Base-by-base conservation (phyloP, 2,329 filamentous ascomycete genomes). In the Colletotrichum endophyticum region DNA sequence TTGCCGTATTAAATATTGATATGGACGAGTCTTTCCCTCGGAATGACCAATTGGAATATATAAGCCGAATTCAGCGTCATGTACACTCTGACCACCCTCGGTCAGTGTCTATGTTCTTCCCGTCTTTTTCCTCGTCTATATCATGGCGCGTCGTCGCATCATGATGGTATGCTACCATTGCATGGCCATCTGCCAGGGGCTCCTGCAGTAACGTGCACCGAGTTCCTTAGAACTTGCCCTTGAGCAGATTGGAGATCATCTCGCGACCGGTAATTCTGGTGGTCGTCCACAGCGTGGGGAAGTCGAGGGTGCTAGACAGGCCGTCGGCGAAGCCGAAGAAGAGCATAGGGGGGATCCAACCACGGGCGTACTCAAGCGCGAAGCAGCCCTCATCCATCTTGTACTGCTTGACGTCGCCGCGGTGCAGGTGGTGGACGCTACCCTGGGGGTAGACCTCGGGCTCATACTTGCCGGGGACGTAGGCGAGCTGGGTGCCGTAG, bases 271-370 rank as follows among this genome's bases (percentile, higher is more conserved):
- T 98, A 76, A 96, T 89, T 78, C 87, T 88, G 39, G 91, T 91
- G n/a, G 94, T 98, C 81, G 91, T 90, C 94, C 94, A 97, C 81
- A 98, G 85, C 3, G 95, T 98, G n/a, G 91, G 92, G 83, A 98
- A 91, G 85, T 98, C 96, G 79, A 98, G 88, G 6, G 95, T 98
- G 85, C 93, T 96, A 71, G 89, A 92, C 75, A 98, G 89, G 63
- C 91, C 92, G 85, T 98, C 96, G 78, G 95, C 94, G 84, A 94
- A 96, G 76, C 96, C 96, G 84, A 98, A 98, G 84, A 94, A 94
- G 68, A 98, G 88, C 96, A 98, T 98, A 74, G 94, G 94, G 63
- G 96, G 96, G 85, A 98, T 98, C 95, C 95, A 98, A 78, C 96
- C 95, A 79, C 94, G 89, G 63, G 95, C 95, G 85, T 96, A 95